Conservation (phyloP, 1,284 basidiomycete species). For the Cerrena zonata region DNA sequence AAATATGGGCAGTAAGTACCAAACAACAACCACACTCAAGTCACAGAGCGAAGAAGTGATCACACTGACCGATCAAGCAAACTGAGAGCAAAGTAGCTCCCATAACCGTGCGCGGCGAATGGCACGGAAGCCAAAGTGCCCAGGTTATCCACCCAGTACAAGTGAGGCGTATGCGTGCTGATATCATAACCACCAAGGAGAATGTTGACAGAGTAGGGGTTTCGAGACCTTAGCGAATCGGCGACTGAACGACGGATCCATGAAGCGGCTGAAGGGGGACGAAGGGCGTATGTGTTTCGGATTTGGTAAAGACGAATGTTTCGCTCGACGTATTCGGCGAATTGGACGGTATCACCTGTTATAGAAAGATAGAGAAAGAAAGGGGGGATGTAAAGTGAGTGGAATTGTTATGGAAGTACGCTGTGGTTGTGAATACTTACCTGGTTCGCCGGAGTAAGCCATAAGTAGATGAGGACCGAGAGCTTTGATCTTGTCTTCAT, state of each 20-base stretch:
- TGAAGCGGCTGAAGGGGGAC: conserved; percentile 84
- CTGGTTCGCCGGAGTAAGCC: conserved; percentile 92
- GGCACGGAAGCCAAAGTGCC: conserved; percentile 87
- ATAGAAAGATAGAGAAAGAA: neutral
- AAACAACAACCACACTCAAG: too few relatives aligned
- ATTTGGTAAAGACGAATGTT: conserved; percentile 96
- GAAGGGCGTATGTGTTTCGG: conserved; percentile 83
- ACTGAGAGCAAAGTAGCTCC: conserved; percentile 86
- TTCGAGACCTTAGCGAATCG: conserved; percentile 81
- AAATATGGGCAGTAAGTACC: neutral
- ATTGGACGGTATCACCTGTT: conserved; percentile 91
- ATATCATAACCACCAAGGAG: conserved; percentile 90
- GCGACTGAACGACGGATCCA: conserved; percentile 93
- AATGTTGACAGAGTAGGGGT: conserved; percentile 88
- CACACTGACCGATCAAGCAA: conserved; percentile 80
- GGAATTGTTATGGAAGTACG: neutral
- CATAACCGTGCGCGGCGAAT: conserved; percentile 94
- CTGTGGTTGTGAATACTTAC: too few relatives aligned
- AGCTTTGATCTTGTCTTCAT: conserved; percentile 95
- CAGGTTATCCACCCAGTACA: conserved; percentile 96
- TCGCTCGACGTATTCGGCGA: conserved; percentile 92
- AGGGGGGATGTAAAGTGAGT: neutral
- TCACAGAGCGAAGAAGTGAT: too few relatives aligned
- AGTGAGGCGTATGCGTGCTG: conserved; percentile 56
- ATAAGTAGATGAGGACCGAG: conserved; percentile 90